Evolutionary conservation across 164 flowering plant species (phyloP).

Genomic region (Umbilicus rupestris): DNA sequence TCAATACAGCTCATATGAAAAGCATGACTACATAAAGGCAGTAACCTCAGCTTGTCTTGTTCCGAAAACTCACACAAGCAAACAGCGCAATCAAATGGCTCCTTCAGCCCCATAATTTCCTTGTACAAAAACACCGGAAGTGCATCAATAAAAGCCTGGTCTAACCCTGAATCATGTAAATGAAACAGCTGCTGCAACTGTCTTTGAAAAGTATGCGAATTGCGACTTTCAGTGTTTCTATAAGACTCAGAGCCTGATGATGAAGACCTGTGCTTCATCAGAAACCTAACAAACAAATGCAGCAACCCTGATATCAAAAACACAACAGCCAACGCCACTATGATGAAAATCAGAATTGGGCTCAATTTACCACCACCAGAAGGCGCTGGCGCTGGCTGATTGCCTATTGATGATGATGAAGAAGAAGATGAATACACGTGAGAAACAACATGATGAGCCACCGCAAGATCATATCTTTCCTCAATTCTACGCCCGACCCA

Average conservation of each 20-base stretch:
- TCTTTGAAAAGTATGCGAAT: slow-evolving; percentile 47
- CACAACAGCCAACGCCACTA: slow-evolving; percentile 47
- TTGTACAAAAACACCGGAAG: slow-evolving; percentile 67
- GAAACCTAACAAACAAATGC: slow-evolving; percentile 52
- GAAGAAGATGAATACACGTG: not conserved
- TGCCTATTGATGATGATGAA: not conserved
- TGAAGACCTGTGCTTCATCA: slow-evolving; percentile 35
- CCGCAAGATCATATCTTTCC: not conserved
- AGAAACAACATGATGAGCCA: not conserved
- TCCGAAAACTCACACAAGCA: slow-evolving; percentile 66
- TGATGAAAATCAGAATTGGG: slow-evolving; percentile 44
- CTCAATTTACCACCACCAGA: slow-evolving; percentile 27
- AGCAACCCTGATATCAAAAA: slow-evolving; percentile 60
- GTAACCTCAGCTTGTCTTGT: slow-evolving; percentile 56
- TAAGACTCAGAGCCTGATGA: slow-evolving; percentile 39
- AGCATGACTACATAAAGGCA: slow-evolving; percentile 75
- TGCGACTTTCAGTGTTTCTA: slow-evolving; percentile 30
- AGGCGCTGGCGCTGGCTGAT: not conserved
- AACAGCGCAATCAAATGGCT: slow-evolving; percentile 88
- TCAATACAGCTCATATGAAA: slow-evolving; percentile 73
- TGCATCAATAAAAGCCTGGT: slow-evolving; percentile 70
- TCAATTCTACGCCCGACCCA: not conserved
- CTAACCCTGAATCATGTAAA: slow-evolving; percentile 79
- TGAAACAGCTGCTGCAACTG: slow-evolving; percentile 83
- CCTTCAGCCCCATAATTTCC: slow-evolving; percentile 55